Evolutionary conservation across 768 basidiomycete species (phyloP), one percentile per base, ranked within the genome.

Genomic region (Boletus bicolor): DNA sequence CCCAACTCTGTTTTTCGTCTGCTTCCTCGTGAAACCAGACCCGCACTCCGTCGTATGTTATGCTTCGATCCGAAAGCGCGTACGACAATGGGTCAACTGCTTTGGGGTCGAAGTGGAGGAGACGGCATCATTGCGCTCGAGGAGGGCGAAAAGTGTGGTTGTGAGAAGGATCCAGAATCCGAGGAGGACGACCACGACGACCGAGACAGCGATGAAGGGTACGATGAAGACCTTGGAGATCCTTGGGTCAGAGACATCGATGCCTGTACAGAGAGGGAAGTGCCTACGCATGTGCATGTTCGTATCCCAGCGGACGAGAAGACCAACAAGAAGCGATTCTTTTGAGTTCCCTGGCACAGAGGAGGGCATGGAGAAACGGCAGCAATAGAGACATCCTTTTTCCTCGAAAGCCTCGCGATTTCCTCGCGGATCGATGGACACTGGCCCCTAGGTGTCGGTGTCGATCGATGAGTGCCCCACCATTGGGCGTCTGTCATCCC

Each of bases 1-100:
- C 71, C 69, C 28, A 96, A 98, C 70, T 94, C 93, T 8, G 97
- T 99, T 66, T 98, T 99, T 79, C 85, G 96, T 19, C 79, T 98
- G 10, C 80, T 99, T 24, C 97, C 97, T 2, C 87, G 97, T 51
- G 96, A 99, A 74, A 85, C 93, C 14, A 83, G 97, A 39, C 81
- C 87, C 7, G 92, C 90, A 14, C 80, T 99, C 56, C 89, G 93
- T 55, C 83, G 94, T 51, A 99, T 99, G 97, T 78, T 99, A 63
- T 87, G 84, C 63, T 83, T 98, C 46, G 96, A 98, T 67, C 91
- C 96, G 4, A 76, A 81, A 17, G 83, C 87, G 46, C 86, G 97
- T 39, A 96, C 93, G 69, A 98, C 97, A 30, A 82, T 99, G 54
- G 89, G 92, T 11, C 93, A 98, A 69, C 73, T 99, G 47, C 79